These are phyloP conservation scores for Nakazawaea holstii DNA, from an alignment of 805 yeast species.

Conservation along the genomic window DNA sequence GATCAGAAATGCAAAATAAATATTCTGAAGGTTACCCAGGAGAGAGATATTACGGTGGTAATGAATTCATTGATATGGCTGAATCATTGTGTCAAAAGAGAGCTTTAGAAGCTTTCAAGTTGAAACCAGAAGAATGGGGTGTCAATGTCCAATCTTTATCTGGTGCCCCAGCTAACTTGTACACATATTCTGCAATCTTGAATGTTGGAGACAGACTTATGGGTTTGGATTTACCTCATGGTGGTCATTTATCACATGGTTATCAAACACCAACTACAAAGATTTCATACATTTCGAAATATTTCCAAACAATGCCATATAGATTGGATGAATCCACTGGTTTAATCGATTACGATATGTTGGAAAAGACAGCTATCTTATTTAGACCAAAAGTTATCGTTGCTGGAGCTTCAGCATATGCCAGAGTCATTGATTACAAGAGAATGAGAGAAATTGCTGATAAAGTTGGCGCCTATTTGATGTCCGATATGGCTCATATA, in stretches of 20 bases:
- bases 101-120: slow-evolving; percentile 77
- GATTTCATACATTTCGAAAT: slow-evolving; percentile 87
- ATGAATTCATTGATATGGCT: slow-evolving; percentile 87
- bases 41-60: slow-evolving; percentile 97
- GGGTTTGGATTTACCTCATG: slow-evolving; percentile 98
- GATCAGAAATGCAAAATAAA: slow-evolving; percentile 96
- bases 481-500: slow-evolving; percentile 97
- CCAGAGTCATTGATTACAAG: slow-evolving; percentile 83
- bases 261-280: slow-evolving; percentile 88
- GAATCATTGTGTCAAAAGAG: slow-evolving; percentile 87
- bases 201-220: slow-evolving; percentile 88
- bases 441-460: slow-evolving; percentile 90
- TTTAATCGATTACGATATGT: slow-evolving; percentile 82
- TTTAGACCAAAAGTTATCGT: slow-evolving; percentile 94
- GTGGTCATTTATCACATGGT: slow-evolving; percentile 97
- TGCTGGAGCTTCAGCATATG: slow-evolving; percentile 97
- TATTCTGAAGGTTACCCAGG: slow-evolving; percentile 99
- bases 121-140: slow-evolving; percentile 86
- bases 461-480: slow-evolving; percentile 85
- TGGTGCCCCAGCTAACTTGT: slow-evolving; percentile 95
- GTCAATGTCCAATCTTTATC: slow-evolving; percentile 94
- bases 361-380: slow-evolving; percentile 74
- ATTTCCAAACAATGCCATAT: slow-evolving; percentile 98
- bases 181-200: slow-evolving; percentile 84
- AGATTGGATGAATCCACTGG: slow-evolving; percentile 85